Base-by-base conservation (phyloP, 192 early-diverging fungal genomes). In the Podila horticola region DNA sequence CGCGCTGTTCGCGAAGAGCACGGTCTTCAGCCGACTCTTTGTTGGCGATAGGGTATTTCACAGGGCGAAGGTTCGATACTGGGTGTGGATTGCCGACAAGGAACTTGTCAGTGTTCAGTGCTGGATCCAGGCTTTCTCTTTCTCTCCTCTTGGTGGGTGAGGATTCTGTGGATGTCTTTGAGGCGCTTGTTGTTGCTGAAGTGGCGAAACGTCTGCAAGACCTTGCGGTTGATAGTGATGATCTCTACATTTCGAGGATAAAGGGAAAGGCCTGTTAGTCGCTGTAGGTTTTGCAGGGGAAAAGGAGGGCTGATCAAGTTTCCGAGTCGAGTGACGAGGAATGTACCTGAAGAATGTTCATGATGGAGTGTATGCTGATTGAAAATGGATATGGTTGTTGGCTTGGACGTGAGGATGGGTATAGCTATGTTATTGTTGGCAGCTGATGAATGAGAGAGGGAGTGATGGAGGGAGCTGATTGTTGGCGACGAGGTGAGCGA, bases 51-150 rank as follows among this genome's bases (percentile, higher is more conserved):
- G 76, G 86, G 66, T 90, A 90, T 69, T 77, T 82, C 9, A 90
- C 84, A 33, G 86, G 85, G 29, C 88, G 84, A 26, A 90, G 50
- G 60, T 90, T 90, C 3, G 88, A 90, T 22, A 90, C 67, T 17
- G 85, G 84, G 51, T 90, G 85, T 33, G 88, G 88, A 31, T 74
- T 86, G 10, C 88, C 86, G 28, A 86, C 72, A 10, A 81, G 34
- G 66, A 73, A 69, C 55, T 81, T 81, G 59, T 81, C 67, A n/a
- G 9, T 81, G 51, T 81, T 72, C 5, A 41, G 50, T 22, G 61
- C 52, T 55, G 77, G 71, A 45, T 81, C 71, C 22, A 81, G 33
- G 28, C 33, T 81, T n/a, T 81, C 77, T 34, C 77, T 48, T 29
- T 73, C 73, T 31, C 45, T 72, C n/a, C 13, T 45, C 41, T 45